A percentile compares a stretch with the other conserved stretches of the same genome.
These are phyloP conservation scores for Pseudogymnoascus sp. DNA, from an alignment of 2,329 filamentous ascomycete genomes.

Conservation along the genomic window DNA sequence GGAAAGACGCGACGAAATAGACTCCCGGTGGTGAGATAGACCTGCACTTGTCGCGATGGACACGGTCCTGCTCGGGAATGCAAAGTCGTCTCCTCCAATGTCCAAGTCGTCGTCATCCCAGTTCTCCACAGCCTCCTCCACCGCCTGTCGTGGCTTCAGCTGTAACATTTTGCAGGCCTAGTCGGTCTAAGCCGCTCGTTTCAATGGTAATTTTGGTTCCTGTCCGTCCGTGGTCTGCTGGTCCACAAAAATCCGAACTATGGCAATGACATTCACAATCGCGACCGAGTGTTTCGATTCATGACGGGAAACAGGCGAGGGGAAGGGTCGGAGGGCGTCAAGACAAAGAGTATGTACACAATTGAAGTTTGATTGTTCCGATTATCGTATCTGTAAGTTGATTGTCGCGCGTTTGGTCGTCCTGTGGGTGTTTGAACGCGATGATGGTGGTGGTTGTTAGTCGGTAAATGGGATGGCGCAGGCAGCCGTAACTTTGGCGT, in stretches of 20 bases:
- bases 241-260: background rate
- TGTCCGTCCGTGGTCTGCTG: background rate
- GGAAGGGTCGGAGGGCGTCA: background rate
- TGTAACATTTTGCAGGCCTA: background rate
- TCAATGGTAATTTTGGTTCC: background rate
- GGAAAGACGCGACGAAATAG: conserved; percentile 73
- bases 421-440: background rate
- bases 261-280: background rate
- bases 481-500: background rate
- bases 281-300: background rate
- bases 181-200: background rate
- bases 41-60: conserved; percentile 35
- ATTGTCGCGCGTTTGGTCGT: background rate
- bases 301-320: background rate
- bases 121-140: conserved; percentile 59
- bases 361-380: background rate
- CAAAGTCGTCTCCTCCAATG: conserved; percentile 59
- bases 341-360: background rate
- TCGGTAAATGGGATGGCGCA: background rate
- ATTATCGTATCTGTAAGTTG: background rate
- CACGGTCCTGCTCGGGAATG: conserved; percentile 39
- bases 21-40: conserved; percentile 53
- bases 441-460: background rate
- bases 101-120: conserved; percentile 74
- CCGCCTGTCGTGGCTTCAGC: conserved; percentile 29